Percentiles rank a stretch among this genome's conserved stretches.
Conservation (phyloP, 495 filamentous ascomycete genomes). For the Penicillium antarcticum region DNA sequence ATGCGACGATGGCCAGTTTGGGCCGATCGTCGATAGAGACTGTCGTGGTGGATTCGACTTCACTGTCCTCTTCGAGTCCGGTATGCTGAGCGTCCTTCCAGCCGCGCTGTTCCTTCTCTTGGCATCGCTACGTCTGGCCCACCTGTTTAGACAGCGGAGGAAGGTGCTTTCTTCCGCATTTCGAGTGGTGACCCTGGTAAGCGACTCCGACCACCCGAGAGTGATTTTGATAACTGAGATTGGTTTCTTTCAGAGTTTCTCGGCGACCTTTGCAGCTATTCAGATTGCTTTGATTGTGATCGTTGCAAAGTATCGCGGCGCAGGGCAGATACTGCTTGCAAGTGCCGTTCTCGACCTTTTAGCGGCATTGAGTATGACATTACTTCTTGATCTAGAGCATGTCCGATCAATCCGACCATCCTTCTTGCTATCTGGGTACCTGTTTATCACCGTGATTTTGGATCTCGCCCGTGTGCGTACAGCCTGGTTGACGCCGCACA, state of each 20-base stretch:
- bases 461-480: constrained; percentile 49
- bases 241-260: constrained; percentile 17
- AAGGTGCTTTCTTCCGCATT: constrained; percentile 29
- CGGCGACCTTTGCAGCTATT: constrained; percentile 27
- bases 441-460: constrained; percentile 49
- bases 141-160: constrained; percentile 27
- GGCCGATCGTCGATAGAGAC: constrained; percentile 10
- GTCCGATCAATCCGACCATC: constrained; percentile 45
- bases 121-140: constrained; percentile 32
- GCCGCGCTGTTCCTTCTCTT: constrained; percentile 38
- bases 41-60: constrained; percentile 50
- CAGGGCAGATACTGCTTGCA: constrained; percentile 31
- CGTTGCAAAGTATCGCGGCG: constrained; percentile 24
- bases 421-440: constrained; percentile 46
- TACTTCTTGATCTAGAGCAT: constrained; percentile 45
- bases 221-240: too few relatives aligned
- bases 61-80: constrained; percentile 48
- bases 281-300: constrained; percentile 39
- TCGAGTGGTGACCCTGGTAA: constrained; percentile 11
- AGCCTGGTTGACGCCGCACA: constrained; percentile 35
- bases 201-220: not conserved
- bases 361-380: constrained; percentile 27
- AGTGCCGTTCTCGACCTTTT: constrained; percentile 32
- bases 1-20: constrained; percentile 13
- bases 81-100: constrained; percentile 44